Base-by-base conservation (phyloP, 345 rosid genomes). In the Syzygium aqueum region DNA sequence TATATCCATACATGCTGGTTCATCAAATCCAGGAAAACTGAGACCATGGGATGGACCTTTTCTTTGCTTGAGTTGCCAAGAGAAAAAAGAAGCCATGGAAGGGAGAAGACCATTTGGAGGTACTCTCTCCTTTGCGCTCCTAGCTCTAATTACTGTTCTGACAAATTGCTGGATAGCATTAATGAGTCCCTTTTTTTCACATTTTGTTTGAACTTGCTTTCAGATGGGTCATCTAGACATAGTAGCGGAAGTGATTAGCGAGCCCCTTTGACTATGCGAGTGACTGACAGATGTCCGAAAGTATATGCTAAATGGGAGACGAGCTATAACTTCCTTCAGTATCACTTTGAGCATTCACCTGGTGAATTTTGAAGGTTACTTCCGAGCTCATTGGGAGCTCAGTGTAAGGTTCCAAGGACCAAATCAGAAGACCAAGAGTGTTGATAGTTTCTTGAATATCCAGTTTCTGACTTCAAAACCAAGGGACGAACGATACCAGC, bases 31-130 rank as follows among this genome's bases (percentile, higher is more conserved):
- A 16, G 90, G 94, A 86, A 96, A 92, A 90, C 88, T 94, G 87
- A 98, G 98, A 85, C 97, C 99, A 10, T 96, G 99, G 96, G 99
- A 98, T 94, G 99, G 99, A 87, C 99, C 99, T 86, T 98, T 96
- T 92, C 99, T 98, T 91, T 98, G 99, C 88, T 84, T 85, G 73
- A 98, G 96, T 93, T 98, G 99, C 94, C 99, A 98, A 90, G 95
- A 96, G 88, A 98, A 96, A 92, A 98, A 92, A 93, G 99, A 96
- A 87, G 97, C 97, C 88, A 98, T 98, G 99, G 99, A 98, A 95
- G 98, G 99, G 85, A 98, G 92, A 92, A 92, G 96, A 93, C 90
- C 92, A 19, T 92, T 93, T 13, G 95, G 98, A 93, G 96, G 99
- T 98, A 40, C 49, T 73, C 49, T 37, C 49, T 73, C 82, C 82